These are phyloP conservation scores for Myriosclerotinia scirpicola DNA, from an alignment of 2,329 filamentous ascomycete genomes.

Conservation along the genomic window DNA sequence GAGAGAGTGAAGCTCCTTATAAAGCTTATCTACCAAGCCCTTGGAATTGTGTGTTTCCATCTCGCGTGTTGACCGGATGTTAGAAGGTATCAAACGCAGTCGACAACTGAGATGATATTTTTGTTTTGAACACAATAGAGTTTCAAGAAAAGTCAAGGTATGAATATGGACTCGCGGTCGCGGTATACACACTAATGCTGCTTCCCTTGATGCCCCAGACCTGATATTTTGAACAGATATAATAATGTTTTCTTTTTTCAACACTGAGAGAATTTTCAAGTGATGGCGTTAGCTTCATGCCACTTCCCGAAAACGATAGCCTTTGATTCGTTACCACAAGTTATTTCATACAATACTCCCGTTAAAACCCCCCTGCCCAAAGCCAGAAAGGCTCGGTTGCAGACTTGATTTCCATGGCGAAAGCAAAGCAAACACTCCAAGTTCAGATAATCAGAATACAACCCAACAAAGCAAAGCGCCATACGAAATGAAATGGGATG, in stretches of 20 bases:
- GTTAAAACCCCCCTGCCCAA: neutral
- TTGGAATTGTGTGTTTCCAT: neutral
- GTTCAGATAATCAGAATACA: neutral
- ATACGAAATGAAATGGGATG: neutral
- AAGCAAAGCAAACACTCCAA: neutral
- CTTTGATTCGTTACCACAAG: neutral
- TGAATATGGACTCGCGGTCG: neutral
- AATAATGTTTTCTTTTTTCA: neutral
- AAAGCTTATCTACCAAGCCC: neutral
- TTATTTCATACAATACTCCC: neutral
- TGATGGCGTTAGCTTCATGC: neutral
- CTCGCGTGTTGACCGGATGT: neutral
- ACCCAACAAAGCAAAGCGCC: neutral
- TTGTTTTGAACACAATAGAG: neutral
- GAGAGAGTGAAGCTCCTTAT: no score
- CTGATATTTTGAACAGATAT: neutral
- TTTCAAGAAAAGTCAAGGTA: neutral
- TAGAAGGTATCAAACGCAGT: neutral
- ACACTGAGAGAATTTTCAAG: neutral
- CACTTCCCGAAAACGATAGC: neutral
- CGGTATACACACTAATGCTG: neutral
- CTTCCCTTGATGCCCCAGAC: neutral
- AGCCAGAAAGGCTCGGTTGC: no score
- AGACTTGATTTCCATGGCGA: neutral
- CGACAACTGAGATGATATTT: neutral